phyloP scores from a whole-genome alignment of 768 basidiomycete genomes.

The Atractiella rhizophila region DNA sequence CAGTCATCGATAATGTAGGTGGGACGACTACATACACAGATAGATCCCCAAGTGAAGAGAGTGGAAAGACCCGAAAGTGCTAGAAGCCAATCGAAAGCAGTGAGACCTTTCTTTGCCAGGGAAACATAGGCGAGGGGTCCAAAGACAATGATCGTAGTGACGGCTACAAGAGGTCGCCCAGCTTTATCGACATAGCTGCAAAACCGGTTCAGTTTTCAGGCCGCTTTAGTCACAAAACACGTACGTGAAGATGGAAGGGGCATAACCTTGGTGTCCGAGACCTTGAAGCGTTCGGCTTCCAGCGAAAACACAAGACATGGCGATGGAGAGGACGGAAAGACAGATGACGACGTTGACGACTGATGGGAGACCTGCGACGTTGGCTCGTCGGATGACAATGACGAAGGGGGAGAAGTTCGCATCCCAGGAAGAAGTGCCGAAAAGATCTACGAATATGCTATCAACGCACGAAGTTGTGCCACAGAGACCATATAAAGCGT shows the following conservation, averaged over 20 bases:
- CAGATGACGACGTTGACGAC: constrained; percentile 31
- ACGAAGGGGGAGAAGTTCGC: constrained; percentile 22
- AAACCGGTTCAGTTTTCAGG: constrained; percentile 19
- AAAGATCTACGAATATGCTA: constrained; percentile 20
- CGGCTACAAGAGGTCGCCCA: constrained; percentile 38
- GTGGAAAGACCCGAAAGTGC: constrained; percentile 42
- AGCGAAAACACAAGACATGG: constrained; percentile 40
- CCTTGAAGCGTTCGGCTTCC: constrained; percentile 37
- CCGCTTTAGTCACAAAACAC: too few relatives aligned
- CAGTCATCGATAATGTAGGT: not conserved
- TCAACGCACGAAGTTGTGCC: constrained; percentile 28
- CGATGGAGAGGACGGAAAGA: constrained; percentile 35
- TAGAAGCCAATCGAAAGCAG: constrained; percentile 27
- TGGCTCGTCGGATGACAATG: constrained; percentile 21
- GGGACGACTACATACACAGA: constrained; percentile 26
- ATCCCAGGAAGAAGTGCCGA: constrained; percentile 7
- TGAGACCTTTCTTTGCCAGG: constrained; percentile 37
- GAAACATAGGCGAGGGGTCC: constrained; percentile 21
- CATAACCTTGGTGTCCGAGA: constrained; percentile 39
- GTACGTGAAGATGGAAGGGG: constrained; percentile 39
- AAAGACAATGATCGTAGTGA: constrained; percentile 21
- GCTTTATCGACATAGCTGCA: constrained; percentile 21
- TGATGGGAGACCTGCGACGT: constrained; percentile 12
- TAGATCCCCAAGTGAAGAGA: constrained; percentile 44
- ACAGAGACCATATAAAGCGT: too few relatives aligned